Evolutionary conservation across 1,284 basidiomycete genomes (phyloP), one percentile per base, ranked within the genome.

Genomic region (Austroboletus niveus): DNA sequence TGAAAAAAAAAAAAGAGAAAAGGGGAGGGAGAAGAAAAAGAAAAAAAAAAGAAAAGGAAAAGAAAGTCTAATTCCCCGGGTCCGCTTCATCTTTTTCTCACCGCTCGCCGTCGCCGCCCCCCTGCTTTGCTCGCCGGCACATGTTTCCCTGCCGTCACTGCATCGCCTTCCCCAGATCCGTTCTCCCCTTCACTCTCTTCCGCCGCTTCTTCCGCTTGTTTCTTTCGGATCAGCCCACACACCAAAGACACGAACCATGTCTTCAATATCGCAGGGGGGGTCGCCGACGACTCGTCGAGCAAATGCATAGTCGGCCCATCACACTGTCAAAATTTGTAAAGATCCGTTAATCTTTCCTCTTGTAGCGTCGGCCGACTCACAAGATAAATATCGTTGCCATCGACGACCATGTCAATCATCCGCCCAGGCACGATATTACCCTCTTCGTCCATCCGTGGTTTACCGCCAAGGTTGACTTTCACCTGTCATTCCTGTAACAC

Each of bases 401-500:
- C 85, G 5, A 92, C 89, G n/a, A 90, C 75, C 80, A 91, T 82
- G 52, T 91, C 89, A 50, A 91, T 72, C 68, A 72, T 75, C 65
- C 75, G 78, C 1, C 80, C 79, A 15, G 66, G 59, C 6, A 75
- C 60, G 15, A 68, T 60, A 55, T 79, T 80, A 11, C 81, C 84
- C 51, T 81, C 81, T 51, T 80, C 81, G 53, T 85, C 80, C 17
- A 72, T 40, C 10, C 77, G 72, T 20, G 75, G 68, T 8, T 73
- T 66, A 39, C 82, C 80, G 4, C 86, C 82, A 2, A 89, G 66
- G 59, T 82, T 86, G 15, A 91, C 78, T 60, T 79, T 86, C 55
- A 91, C 84, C 85, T 89, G 56, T 47, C 31, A 30, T 48, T 35
- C 34, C 49, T 51, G 41, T 17, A 39, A 44, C 47, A 42, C 38